Evolutionary conservation across 2,329 filamentous ascomycete genomes (phyloP), one percentile per base, ranked within the genome.

Genomic region (Xylaria sp.): DNA sequence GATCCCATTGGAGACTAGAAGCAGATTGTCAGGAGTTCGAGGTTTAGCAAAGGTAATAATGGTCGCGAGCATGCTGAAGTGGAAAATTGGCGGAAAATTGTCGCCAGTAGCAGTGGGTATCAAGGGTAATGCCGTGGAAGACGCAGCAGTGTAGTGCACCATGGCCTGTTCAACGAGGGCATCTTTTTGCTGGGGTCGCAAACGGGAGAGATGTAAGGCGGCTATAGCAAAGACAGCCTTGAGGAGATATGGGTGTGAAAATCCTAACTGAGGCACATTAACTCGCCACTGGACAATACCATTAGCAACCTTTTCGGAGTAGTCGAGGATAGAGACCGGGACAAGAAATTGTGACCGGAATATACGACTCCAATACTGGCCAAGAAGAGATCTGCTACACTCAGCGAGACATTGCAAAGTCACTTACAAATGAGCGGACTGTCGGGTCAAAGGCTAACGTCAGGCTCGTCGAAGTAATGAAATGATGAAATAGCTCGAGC

Each of bases 401-500:
- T 8, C 1, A 13, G 39, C 28, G 25, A 37, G 18, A 13, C 1
- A 25, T 34, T 41, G 12, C 41, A n/a, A 34, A 7, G 23, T 4
- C 10, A 65, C 69, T 52, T 66, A 69, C 66, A 37, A 87, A 80
- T 41, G 80, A 78, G 50, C 82, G 82, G 2, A 86, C 70, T 7
- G 77, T 72, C 0, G 81, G 77, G 46, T 84, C 81, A 7, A 76
- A 77, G 4, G 82, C 81, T 2, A 88, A 76, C 0, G 85, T 87
- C n/a, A 80, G 77, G 61, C 81, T 82, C 0, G 86, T 88, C 10
- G 81, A 82, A 0, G 82, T 84, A 54, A 81, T 82, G 70, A 82
- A 88, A 76, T 88, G 85, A 73, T 88, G 85, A 7, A 88, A 78
- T 1, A 88, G 80, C 71, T 88, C 85, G 9, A 87, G 79, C 55